Evolutionary conservation across 1,139 yeast species (phyloP).

Genomic region (Pichia sp.): DNA sequence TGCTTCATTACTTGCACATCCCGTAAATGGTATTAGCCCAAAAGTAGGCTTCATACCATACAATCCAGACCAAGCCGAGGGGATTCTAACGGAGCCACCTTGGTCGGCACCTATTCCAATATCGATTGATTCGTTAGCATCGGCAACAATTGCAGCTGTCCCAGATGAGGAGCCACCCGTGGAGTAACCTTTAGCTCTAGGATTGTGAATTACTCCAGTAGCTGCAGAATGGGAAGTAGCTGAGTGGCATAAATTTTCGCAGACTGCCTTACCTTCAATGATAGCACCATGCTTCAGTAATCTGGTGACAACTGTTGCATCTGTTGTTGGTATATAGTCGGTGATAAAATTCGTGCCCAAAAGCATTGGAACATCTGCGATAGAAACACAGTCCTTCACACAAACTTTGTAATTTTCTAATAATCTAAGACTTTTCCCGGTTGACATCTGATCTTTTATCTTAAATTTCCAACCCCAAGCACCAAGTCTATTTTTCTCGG

Average conservation of each 20-base stretch:
- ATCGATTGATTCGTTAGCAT: conserved; percentile 37
- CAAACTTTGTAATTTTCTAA: conserved; percentile 32
- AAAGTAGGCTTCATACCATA: conserved; percentile 9
- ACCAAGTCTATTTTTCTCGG: conserved; percentile 30
- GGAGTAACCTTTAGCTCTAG: conserved; percentile 33
- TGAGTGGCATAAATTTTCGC: conserved; percentile 37
- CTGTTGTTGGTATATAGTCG: conserved; percentile 33
- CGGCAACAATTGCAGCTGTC: conserved; percentile 80
- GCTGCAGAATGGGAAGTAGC: conserved; percentile 36
- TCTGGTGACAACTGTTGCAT: conserved; percentile 36
- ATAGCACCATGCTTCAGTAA: conserved; percentile 34
- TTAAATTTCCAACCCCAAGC: conserved; percentile 39
- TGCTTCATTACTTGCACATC: conserved; percentile 42
- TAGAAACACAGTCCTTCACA: conserved; percentile 35
- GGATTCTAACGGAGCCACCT: conserved; percentile 43
- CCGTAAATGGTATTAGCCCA: conserved; percentile 35
- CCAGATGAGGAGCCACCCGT: conserved; percentile 95
- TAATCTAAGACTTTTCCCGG: not conserved
- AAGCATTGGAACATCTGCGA: conserved; percentile 36
- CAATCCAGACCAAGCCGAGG: conserved; percentile 19
- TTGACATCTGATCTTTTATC: conserved; percentile 29
- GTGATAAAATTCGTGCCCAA: conserved; percentile 35
- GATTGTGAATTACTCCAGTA: conserved; percentile 34
- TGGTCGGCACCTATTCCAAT: conserved; percentile 67
- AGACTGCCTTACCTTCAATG: conserved; percentile 35